Evolutionary conservation across 345 rosid genomes (phyloP).

Genomic region (Clarkia xantiana): DNA sequence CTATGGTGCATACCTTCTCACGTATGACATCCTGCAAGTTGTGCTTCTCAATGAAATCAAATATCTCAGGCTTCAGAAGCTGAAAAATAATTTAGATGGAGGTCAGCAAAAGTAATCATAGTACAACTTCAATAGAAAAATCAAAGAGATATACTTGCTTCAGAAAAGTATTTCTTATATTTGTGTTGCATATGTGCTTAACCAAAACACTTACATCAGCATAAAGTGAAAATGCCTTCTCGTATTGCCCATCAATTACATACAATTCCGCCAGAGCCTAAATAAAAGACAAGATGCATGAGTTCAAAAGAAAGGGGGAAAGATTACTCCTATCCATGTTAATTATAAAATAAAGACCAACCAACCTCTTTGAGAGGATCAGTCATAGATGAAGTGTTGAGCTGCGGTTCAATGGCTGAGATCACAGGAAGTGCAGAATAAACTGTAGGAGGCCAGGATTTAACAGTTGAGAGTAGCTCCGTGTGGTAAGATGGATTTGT

Average conservation of each 20-base stretch:
- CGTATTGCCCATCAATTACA: conserved; percentile 72
- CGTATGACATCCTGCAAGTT: conserved; percentile 66
- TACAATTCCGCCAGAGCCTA: conserved; percentile 94
- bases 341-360: conserved; percentile 3
- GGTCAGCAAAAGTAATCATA: not conserved
- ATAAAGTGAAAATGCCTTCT: conserved; percentile 78
- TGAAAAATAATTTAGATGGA: conserved; percentile 22
- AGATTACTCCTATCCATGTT: not conserved
- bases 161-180: too few species aligned
- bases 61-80: conserved; percentile 89
- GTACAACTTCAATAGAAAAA: not conserved
- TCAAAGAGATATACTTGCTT: too few species aligned
- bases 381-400: conserved; percentile 90
- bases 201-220: conserved; percentile 76
- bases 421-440: conserved; percentile 83
- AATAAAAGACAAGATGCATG: conserved; percentile 7
- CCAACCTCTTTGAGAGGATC: conserved; percentile 89
- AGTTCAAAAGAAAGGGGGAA: not conserved
- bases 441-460: conserved; percentile 77
- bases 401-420: conserved; percentile 93
- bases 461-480: conserved; percentile 81
- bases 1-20: conserved; percentile 57
- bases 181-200: not conserved
- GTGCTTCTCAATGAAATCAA: conserved; percentile 76
- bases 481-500: conserved; percentile 72